These are phyloP conservation scores for Chytriomyces sp. DNA, from an alignment of 192 early-diverging fungal genomes.

Conservation along the genomic window DNA sequence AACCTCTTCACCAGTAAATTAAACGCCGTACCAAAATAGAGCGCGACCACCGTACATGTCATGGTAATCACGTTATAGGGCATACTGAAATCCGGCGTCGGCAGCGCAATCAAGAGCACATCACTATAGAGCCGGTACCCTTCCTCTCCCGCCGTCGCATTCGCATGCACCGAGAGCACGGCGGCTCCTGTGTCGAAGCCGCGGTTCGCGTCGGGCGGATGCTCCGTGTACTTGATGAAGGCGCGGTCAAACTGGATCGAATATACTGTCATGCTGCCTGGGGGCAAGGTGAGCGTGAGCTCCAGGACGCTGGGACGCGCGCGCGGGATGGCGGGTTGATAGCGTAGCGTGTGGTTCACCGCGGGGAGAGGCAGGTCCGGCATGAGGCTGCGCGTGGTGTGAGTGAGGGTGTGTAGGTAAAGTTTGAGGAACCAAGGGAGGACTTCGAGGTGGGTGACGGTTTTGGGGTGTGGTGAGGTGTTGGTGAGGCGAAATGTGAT, in stretches of 20 bases:
- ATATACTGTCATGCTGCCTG: conserved; percentile 67
- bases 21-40: conserved; percentile 95
- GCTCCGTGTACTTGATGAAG: conserved; percentile 93
- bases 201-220: conserved; percentile 93
- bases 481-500: conserved; percentile 77
- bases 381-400: conserved; percentile 31
- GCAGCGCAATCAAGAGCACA: conserved; percentile 82
- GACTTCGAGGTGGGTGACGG: conserved; percentile 71
- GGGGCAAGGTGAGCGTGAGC: conserved; percentile 65
- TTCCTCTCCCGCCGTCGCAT: conserved; percentile 6
- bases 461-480: conserved; percentile 43
- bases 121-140: conserved; percentile 72
- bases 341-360: conserved; percentile 45
- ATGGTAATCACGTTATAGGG: conserved; percentile 99
- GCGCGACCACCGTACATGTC: conserved; percentile 91
- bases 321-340: conserved; percentile 80
- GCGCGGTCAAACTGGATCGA: conserved; percentile 86
- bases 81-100: conserved; percentile 98
- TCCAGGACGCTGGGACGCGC: conserved; percentile 82
- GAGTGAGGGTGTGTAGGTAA: conserved; percentile 84
- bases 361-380: background rate
- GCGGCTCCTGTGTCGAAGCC: conserved; percentile 84
- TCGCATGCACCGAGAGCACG: conserved; percentile 1
- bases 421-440: conserved; percentile 92
- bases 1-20: conserved; percentile 59